Evolutionary conservation across 2,329 filamentous ascomycete genomes (phyloP).

Genomic region (Aspergillus brasiliensis): DNA sequence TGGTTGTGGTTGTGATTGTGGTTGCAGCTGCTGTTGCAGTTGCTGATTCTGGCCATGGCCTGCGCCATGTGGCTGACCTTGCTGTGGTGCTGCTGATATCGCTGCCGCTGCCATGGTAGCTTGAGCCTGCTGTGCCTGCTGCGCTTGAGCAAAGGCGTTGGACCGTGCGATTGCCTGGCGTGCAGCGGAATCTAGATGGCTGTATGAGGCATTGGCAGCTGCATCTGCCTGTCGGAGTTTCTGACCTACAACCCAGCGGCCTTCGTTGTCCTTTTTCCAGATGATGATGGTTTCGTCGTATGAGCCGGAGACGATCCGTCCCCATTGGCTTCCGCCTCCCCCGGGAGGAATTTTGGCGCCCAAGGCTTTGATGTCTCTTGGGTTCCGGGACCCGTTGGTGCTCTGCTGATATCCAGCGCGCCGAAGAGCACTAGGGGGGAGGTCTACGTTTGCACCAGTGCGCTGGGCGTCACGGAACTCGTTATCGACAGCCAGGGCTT

Average conservation of each 20-base stretch:
- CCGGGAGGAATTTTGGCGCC: slow-evolving; percentile 88
- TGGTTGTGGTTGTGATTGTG: background rate
- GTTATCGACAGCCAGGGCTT: slow-evolving; percentile 72
- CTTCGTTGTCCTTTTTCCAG: slow-evolving; percentile 84
- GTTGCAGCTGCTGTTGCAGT: too few species aligned
- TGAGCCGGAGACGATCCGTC: slow-evolving; percentile 93
- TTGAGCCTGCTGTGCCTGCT: slow-evolving; percentile 10
- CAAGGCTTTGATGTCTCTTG: slow-evolving; percentile 71
- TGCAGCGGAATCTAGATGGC: background rate
- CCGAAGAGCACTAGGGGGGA: slow-evolving; percentile 52
- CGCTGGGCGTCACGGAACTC: slow-evolving; percentile 66
- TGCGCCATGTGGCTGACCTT: background rate
- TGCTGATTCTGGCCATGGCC: background rate
- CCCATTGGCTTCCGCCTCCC: slow-evolving; percentile 84
- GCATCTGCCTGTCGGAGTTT: slow-evolving; percentile 67
- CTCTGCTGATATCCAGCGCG: slow-evolving; percentile 57
- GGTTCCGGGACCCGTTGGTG: slow-evolving; percentile 69
- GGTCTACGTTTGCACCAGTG: slow-evolving; percentile 45
- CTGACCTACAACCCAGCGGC: slow-evolving; percentile 79
- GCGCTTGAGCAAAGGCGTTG: slow-evolving; percentile 18
- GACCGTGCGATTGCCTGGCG: slow-evolving; percentile 5
- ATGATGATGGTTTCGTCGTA: slow-evolving; percentile 96
- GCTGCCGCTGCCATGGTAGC: background rate
- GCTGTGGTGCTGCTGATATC: background rate
- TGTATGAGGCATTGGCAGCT: slow-evolving; percentile 38